Evolutionary conservation across 495 filamentous ascomycete species (phyloP).

Genomic region (Penicillium roqueforti): DNA sequence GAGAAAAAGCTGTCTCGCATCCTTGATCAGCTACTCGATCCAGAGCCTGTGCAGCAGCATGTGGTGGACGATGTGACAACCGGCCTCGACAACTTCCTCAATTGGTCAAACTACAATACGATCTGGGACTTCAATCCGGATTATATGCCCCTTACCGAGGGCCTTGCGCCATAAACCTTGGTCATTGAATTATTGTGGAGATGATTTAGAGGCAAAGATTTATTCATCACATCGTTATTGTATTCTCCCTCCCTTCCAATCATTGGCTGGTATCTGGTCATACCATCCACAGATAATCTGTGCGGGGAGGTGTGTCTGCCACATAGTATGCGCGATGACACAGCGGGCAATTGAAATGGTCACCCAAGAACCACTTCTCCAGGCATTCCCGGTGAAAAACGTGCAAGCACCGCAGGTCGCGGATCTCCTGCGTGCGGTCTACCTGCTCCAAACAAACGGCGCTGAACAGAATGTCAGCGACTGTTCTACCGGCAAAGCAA

Average conservation of each 20-base stretch:
- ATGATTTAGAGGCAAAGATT: neutral
- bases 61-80: slow-evolving; percentile 33
- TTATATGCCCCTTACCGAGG: slow-evolving; percentile 25
- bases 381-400: slow-evolving; percentile 47
- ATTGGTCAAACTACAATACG: slow-evolving; percentile 37
- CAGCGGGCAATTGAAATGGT: slow-evolving; percentile 44
- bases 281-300: slow-evolving; percentile 44
- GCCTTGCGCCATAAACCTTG: slow-evolving; percentile 18
- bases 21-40: slow-evolving; percentile 40
- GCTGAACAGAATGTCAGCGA: slow-evolving; percentile 17
- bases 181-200: neutral
- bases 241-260: neutral
- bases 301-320: slow-evolving; percentile 29
- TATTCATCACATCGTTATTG: slow-evolving; percentile 7
- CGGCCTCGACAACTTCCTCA: slow-evolving; percentile 33
- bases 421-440: slow-evolving; percentile 36
- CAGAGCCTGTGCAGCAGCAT: slow-evolving; percentile 30
- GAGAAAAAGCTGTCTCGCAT: slow-evolving; percentile 44
- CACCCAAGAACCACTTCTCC: slow-evolving; percentile 44
- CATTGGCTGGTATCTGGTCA: slow-evolving; percentile 19
- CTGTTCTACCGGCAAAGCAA: neutral
- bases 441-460: slow-evolving; percentile 45
- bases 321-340: slow-evolving; percentile 41
- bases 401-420: slow-evolving; percentile 42
- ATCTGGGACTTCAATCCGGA: slow-evolving; percentile 35